Conservation (phyloP, 495 filamentous ascomycete species). For the Cairneyella variabilis region DNA sequence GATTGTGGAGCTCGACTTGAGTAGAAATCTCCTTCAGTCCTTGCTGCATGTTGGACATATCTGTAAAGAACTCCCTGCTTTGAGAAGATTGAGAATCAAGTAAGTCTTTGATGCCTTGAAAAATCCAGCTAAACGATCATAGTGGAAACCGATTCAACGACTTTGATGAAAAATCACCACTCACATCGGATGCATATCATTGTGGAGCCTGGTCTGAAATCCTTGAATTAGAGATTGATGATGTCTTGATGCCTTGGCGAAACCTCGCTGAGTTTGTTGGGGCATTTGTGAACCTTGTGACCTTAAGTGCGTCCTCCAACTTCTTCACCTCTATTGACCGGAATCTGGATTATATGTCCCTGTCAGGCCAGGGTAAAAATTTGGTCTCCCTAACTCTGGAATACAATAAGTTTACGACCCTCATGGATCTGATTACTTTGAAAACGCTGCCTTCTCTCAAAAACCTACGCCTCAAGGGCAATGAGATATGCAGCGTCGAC, state of each 20-base stretch:
- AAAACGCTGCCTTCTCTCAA: constrained; percentile 55
- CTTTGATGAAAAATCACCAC: constrained; percentile 31
- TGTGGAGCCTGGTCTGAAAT: too few relatives aligned
- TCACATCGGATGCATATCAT: too few relatives aligned
- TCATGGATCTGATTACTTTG: constrained; percentile 56
- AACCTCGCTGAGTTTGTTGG: constrained; percentile 48
- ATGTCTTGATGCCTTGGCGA: constrained; percentile 69
- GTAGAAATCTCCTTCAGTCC: constrained; percentile 71
- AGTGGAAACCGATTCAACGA: constrained; percentile 74
- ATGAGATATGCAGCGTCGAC: constrained; percentile 38
- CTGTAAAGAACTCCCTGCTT: constrained; percentile 56
- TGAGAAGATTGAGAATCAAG: constrained; percentile 69
- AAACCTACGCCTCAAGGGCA: constrained; percentile 56
- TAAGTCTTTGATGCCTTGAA: constrained; percentile 29
- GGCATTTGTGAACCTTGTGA: constrained; percentile 57
- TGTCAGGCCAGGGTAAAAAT: too few relatives aligned
- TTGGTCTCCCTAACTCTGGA: constrained; percentile 71
- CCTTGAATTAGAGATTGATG: constrained; percentile 66
- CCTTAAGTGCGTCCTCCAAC: constrained; percentile 56
- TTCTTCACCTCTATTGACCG: constrained; percentile 8
- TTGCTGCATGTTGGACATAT: constrained; percentile 65
- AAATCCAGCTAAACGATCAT: constrained; percentile 10
- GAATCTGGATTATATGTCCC: too few relatives aligned
- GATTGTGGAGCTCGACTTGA: constrained; percentile 80
- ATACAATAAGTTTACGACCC: constrained; percentile 63